phyloP scores from a whole-genome alignment of 768 basidiomycete genomes.

The Lactarius pseudohatsudake region DNA sequence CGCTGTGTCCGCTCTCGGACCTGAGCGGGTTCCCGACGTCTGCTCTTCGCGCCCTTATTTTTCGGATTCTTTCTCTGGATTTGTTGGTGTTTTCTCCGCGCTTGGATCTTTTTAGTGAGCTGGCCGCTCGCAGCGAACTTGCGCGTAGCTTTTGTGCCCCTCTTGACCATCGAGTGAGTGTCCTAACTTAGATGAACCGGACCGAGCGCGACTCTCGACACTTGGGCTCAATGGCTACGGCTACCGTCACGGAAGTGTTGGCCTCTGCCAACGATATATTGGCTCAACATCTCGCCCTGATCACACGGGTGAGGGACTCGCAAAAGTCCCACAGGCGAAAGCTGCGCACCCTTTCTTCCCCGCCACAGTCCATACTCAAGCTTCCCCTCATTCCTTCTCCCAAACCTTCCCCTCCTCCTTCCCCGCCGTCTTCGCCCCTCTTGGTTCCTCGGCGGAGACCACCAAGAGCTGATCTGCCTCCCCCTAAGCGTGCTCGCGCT shows the following conservation, averaged over 20 bases:
- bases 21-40: constrained; percentile 33
- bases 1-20: constrained; percentile 31
- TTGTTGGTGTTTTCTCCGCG: constrained; percentile 79
- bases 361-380: constrained; percentile 39
- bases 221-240: constrained; percentile 9
- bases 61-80: constrained; percentile 67
- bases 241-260: constrained; percentile 44
- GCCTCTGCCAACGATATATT: constrained; percentile 65
- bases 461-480: constrained; percentile 54
- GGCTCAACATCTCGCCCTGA: constrained; percentile 56
- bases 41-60: constrained; percentile 42
- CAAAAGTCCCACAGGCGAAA: constrained; percentile 60
- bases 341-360: constrained; percentile 55
- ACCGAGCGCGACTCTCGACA: background rate
- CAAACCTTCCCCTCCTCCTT: constrained; percentile 48
- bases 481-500: constrained; percentile 71
- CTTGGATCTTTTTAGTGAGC: constrained; percentile 82
- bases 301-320: constrained; percentile 52
- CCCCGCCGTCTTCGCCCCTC: constrained; percentile 46
- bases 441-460: constrained; percentile 39
- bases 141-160: constrained; percentile 75
- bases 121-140: constrained; percentile 89
- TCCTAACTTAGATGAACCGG: background rate
- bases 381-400: constrained; percentile 38
- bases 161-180: constrained; percentile 45